phyloP scores from a whole-genome alignment of 1,284 basidiomycete species.

The Fomitiporia mediterranea region DNA sequence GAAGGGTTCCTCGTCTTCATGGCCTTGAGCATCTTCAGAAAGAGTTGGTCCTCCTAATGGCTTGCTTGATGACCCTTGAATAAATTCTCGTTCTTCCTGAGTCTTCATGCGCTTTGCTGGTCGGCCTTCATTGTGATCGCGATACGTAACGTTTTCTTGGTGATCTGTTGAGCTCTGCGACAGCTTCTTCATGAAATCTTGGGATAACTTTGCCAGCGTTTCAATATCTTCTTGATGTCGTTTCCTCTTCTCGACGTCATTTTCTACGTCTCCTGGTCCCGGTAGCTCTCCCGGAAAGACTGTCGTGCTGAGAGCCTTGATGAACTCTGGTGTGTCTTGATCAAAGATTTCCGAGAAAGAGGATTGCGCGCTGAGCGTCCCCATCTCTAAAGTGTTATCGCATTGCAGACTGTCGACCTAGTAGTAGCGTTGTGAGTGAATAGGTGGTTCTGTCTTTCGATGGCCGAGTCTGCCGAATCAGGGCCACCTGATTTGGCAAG shows the following conservation, averaged over 20 bases:
- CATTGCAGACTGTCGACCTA: no score
- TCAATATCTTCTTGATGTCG: slow-evolving; percentile 4
- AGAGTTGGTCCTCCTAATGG: neutral
- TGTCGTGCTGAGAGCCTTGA: slow-evolving; percentile 44
- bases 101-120: slow-evolving; percentile 85
- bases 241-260: neutral
- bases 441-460: no score
- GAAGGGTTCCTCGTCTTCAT: slow-evolving; percentile 3
- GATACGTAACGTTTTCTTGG: slow-evolving; percentile 23
- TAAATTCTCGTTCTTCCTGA: slow-evolving; percentile 46
- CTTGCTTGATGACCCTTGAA: slow-evolving; percentile 10
- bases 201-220: slow-evolving; percentile 16
- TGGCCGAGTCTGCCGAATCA: no score
- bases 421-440: no score
- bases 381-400: slow-evolving; percentile 7
- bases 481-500: no score
- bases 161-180: slow-evolving; percentile 24
- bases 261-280: slow-evolving; percentile 6
- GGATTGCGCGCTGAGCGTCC: slow-evolving; percentile 8
- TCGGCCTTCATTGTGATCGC: slow-evolving; percentile 76
- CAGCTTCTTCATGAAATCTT: slow-evolving; percentile 12
- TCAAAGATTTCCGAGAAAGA: slow-evolving; percentile 33
- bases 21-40: neutral
- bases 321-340: slow-evolving; percentile 50
- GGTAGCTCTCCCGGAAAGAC: slow-evolving; percentile 44